Evolutionary conservation across 1,284 basidiomycete species (phyloP).

Genomic region (Trametes sp.): DNA sequence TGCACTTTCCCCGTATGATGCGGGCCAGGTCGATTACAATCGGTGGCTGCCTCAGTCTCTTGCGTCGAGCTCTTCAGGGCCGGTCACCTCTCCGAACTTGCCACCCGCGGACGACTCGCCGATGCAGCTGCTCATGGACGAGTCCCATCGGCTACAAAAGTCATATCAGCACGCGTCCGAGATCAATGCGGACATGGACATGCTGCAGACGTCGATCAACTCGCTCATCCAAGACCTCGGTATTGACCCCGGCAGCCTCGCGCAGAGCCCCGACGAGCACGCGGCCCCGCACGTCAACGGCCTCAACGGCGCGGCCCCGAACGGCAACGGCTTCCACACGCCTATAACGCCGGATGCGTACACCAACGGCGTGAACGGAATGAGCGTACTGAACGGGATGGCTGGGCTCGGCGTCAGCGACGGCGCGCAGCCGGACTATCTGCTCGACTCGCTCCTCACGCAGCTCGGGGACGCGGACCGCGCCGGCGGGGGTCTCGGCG

Average conservation of each 20-base stretch:
- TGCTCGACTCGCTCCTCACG: conserved; percentile 57
- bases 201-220: conserved; percentile 76
- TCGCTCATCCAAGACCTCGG: conserved; percentile 77
- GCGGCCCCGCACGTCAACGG: conserved; percentile 7
- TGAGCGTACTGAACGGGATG: conserved; percentile 16
- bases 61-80: conserved; percentile 33
- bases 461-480: conserved; percentile 40
- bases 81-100: conserved; percentile 14
- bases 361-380: background rate
- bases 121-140: conserved; percentile 50
- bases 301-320: conserved; percentile 6
- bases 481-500: background rate
- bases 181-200: conserved; percentile 77
- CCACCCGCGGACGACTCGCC: conserved; percentile 39
- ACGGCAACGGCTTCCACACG: conserved; percentile 8
- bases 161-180: conserved; percentile 69
- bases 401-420: conserved; percentile 15
- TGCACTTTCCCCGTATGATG: conserved; percentile 44
- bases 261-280: conserved; percentile 31
- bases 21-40: conserved; percentile 29
- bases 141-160: conserved; percentile 53
- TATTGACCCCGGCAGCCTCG: conserved; percentile 57
- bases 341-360: conserved; percentile 22
- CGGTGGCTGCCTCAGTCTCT: conserved; percentile 25
- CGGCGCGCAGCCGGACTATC: conserved; percentile 47